A percentile compares a stretch with the other conserved stretches of the same genome.
Conservation (phyloP, 2,329 filamentous ascomycete species). For the Fusarium humuli region DNA sequence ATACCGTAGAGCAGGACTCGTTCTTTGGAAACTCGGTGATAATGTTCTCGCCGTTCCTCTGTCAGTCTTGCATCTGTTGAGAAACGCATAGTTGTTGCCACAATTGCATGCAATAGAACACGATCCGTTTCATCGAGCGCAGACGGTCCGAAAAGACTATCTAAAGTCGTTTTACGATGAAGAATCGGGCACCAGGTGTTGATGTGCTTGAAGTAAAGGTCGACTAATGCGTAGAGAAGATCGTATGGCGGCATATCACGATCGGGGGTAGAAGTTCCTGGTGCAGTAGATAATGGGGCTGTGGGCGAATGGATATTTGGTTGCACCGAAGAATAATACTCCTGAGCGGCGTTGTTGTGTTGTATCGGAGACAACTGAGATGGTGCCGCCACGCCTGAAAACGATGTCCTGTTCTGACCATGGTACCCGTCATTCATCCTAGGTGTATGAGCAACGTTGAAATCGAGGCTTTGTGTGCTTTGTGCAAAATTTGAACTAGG, state of each 20-base stretch:
- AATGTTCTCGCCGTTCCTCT: slow-evolving; percentile 76
- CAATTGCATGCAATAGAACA: slow-evolving; percentile 87
- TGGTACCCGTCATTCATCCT: slow-evolving; percentile 63
- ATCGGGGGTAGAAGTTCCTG: slow-evolving; percentile 55
- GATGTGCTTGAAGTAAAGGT: slow-evolving; percentile 83
- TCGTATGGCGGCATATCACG: slow-evolving; percentile 81
- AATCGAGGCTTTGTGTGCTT: slow-evolving; percentile 62
- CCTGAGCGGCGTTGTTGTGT: slow-evolving; percentile 58
- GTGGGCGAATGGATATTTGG: slow-evolving; percentile 67
- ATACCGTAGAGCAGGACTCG: slow-evolving; percentile 88
- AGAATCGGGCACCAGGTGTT: slow-evolving; percentile 91
- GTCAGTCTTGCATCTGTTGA: slow-evolving; percentile 81
- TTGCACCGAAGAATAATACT: slow-evolving; percentile 61
- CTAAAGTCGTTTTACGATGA: slow-evolving; percentile 84
- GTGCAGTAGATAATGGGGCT: slow-evolving; percentile 62
- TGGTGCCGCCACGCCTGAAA: slow-evolving; percentile 55
- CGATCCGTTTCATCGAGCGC: slow-evolving; percentile 83
- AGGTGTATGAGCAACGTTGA: slow-evolving; percentile 60
- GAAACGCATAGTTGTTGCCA: slow-evolving; percentile 87
- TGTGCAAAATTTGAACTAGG: slow-evolving; percentile 58
- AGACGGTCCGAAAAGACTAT: slow-evolving; percentile 82
- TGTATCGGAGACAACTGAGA: slow-evolving; percentile 53
- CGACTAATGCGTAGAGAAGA: slow-evolving; percentile 76
- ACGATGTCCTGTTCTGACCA: slow-evolving; percentile 57
- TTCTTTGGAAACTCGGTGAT: slow-evolving; percentile 85